phyloP scores from a whole-genome alignment of 495 filamentous ascomycete genomes.

The Viridothelium virens region DNA sequence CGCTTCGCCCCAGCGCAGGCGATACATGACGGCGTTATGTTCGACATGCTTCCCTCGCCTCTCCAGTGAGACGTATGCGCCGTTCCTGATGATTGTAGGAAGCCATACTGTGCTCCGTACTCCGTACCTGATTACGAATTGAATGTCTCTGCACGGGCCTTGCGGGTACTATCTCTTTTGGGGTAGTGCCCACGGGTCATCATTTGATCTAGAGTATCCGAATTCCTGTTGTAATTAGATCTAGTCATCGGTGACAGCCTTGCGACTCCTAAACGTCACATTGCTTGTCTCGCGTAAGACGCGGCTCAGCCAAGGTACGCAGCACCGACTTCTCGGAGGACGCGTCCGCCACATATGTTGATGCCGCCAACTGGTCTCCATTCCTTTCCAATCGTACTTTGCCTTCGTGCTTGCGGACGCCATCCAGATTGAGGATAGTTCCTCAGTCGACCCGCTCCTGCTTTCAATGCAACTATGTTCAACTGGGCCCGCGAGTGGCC shows the following conservation, averaged over 20 bases:
- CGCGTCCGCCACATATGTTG: not conserved
- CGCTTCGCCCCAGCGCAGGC: constrained; percentile 21
- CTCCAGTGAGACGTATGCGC: not conserved
- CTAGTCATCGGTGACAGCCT: not conserved
- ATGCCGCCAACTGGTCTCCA: not conserved
- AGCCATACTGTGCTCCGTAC: not conserved
- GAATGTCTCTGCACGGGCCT: not conserved
- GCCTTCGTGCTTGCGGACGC: not conserved
- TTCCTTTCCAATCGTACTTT: not conserved
- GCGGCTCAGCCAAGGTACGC: not conserved
- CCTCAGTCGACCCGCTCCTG: not conserved
- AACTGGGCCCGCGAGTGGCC: no score
- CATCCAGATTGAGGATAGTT: not conserved
- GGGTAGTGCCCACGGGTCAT: not conserved
- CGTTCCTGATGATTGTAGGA: not conserved
- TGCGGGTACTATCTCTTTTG: constrained; percentile 12
- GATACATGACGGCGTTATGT: constrained; percentile 7
- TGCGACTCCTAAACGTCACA: not conserved
- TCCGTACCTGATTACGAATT: not conserved
- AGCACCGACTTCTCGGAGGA: not conserved
- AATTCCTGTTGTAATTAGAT: not conserved
- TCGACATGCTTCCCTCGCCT: not conserved
- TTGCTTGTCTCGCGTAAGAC: not conserved
- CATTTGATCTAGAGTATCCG: not conserved
- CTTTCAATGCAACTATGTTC: no score